Evolutionary conservation across 768 basidiomycete genomes (phyloP).

Genomic region (Boletus huronensis): DNA sequence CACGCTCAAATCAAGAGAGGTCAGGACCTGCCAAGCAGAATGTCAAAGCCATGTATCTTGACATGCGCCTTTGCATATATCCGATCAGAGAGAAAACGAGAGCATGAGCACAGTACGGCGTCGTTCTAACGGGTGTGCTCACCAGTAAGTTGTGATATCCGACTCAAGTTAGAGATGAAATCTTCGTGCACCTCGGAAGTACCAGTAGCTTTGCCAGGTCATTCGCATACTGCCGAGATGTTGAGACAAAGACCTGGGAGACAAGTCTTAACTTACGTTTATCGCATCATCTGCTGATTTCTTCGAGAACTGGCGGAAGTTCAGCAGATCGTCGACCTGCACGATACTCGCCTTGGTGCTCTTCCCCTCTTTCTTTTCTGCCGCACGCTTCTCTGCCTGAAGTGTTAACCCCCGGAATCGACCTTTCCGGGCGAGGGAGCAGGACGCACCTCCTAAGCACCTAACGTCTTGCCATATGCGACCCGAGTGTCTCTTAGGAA

Average conservation of each 20-base stretch:
- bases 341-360: constrained; percentile 59
- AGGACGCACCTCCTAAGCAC: constrained; percentile 78
- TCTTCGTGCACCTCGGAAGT: constrained; percentile 81
- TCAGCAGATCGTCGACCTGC: constrained; percentile 90
- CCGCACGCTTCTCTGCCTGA: constrained; percentile 78
- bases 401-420: background rate
- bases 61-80: constrained; percentile 98
- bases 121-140: constrained; percentile 11
- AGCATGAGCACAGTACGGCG: background rate
- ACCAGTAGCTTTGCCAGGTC: constrained; percentile 89
- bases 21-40: constrained; percentile 65
- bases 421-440: background rate
- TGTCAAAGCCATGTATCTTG: constrained; percentile 97
- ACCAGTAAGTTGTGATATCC: constrained; percentile 93
- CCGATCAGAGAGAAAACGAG: constrained; percentile 71
- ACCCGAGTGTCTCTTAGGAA: constrained; percentile 85
- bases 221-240: constrained; percentile 64
- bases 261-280: constrained; percentile 44
- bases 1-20: background rate
- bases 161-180: constrained; percentile 88
- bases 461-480: constrained; percentile 92
- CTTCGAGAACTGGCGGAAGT: constrained; percentile 94
- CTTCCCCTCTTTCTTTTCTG: constrained; percentile 87
- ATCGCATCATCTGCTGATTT: constrained; percentile 78
- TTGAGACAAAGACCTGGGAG: background rate